Base-by-base conservation (phyloP, 176 grass and related monocot species). In the Calamus simplicifolius region DNA sequence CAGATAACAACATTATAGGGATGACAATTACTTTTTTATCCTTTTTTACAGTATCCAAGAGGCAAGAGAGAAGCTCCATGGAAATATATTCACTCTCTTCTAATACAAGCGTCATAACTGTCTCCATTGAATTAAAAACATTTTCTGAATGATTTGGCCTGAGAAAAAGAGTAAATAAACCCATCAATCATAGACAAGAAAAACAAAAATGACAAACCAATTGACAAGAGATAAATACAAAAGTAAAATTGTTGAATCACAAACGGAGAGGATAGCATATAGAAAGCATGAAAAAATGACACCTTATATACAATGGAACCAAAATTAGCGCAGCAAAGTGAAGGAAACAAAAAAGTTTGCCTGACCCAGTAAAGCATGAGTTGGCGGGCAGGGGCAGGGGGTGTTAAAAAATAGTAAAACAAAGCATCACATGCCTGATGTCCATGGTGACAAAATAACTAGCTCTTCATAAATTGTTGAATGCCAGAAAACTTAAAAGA, bases 21-120 rank as follows among this genome's bases (percentile, higher is more conserved):
- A 3, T 25, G 16, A 29, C 4, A 38, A 59, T 25, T 84, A 95
- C 90, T 69, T 81, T 70, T 56, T 73, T 75, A 49, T 82, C 78
- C 66, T 66, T 82, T 57, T 75, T 88, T 25, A 90, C 66, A 25
- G 77, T 78, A 27, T 80, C 78, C 54, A 96, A 75, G 30, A 96
- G 48, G 51, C 74, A 85, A 4, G 58, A 84, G 59, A 80, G 58
- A 35, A 90, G 51, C n/a, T 90, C 83, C 48, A 30, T 10, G 50
- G 79, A 77, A 14, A 88, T 72, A 57, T 86, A 68, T 60, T 96
- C 92, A 52, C 83, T 96, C 66, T 96, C 92, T 58, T 96, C 75
- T 70, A 96, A 80, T 38, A 87, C 80, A 29, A 80, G 70, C 27
- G 49, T 77, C 83, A 90, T 85, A 69, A 88, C 85, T 43, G 50